These are phyloP conservation scores for Nigrospora sphaerica DNA, from an alignment of 2,329 filamentous ascomycete genomes.

Conservation along the genomic window DNA sequence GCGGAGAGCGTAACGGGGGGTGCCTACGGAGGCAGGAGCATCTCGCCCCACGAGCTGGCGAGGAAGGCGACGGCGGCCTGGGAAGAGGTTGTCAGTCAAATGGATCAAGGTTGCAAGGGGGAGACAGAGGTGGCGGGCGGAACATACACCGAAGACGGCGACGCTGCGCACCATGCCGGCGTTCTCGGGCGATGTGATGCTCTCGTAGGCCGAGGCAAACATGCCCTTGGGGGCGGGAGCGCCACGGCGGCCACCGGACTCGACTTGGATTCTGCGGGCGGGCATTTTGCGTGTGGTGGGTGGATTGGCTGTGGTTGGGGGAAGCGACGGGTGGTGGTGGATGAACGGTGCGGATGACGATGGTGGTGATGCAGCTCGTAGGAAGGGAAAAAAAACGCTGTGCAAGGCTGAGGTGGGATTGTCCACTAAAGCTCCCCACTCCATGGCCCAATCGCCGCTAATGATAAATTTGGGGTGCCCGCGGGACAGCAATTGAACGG, in stretches of 20 bases:
- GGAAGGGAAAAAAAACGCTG: no score
- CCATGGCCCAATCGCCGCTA: no score
- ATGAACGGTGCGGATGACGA: not conserved
- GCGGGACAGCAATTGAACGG: no score
- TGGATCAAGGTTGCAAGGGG: not conserved
- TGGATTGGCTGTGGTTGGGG: not conserved
- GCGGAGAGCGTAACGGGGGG: not conserved
- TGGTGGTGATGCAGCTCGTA: not conserved
- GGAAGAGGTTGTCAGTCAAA: not conserved
- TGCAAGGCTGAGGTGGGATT: no score
- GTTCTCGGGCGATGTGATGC: conserved; percentile 61
- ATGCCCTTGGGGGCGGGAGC: conserved; percentile 42
- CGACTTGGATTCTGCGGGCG: conserved; percentile 52
- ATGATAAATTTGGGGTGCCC: no score
- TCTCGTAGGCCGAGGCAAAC: conserved; percentile 51
- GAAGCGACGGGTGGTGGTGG: not conserved
- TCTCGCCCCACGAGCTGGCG: conserved; percentile 60
- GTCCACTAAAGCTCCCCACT: no score
- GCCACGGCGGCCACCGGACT: conserved; percentile 33
- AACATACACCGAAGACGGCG: conserved; percentile 61
- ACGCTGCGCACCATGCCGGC: conserved; percentile 61
- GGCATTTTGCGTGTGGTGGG: conserved; percentile 39
- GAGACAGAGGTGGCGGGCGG: not conserved
- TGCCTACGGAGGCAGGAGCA: conserved; percentile 57
- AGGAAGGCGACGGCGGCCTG: conserved; percentile 61